These are phyloP conservation scores for Phytopythium montanum DNA, from an alignment of 352 stramenopile genomes.

Conservation along the genomic window DNA sequence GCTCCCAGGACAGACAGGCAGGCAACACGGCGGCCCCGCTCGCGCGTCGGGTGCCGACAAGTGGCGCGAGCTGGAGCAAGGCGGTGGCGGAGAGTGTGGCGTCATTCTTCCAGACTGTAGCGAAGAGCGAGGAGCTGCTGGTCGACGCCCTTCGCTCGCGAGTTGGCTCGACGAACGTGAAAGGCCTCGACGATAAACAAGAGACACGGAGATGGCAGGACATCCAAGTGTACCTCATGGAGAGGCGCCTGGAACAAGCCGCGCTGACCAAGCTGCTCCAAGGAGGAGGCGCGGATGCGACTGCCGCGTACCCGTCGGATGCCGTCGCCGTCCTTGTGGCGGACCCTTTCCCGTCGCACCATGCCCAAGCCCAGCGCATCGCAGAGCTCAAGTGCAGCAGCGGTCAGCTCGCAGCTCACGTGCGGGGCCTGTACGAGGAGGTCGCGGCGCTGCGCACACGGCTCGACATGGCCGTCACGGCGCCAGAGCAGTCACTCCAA, in stretches of 20 bases:
- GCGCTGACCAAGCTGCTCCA: not conserved
- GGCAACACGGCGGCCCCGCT: no score
- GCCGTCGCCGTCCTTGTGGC: not conserved
- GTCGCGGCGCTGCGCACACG: not conserved
- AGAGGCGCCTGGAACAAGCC: not conserved
- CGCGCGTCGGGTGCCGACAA: no score
- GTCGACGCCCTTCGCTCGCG: no score
- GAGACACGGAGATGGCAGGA: conserved; percentile 1
- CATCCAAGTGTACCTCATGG: not conserved
- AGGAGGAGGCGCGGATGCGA: not conserved
- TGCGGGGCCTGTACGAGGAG: not conserved
- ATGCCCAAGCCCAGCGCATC: not conserved
- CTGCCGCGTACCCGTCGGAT: not conserved
- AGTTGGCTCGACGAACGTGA: no score
- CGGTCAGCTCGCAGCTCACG: not conserved
- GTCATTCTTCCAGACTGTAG: no score
- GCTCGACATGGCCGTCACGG: not conserved
- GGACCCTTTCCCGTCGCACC: not conserved
- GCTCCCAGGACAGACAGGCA: no score
- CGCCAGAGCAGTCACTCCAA: no score
- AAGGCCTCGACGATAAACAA: no score
- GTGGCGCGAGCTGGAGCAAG: no score
- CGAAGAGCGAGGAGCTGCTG: no score
- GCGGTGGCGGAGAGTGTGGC: no score
- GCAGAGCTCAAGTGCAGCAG: not conserved